Conservation (phyloP, 805 yeast species). For the Yamadazyma paraphyllophila region DNA sequence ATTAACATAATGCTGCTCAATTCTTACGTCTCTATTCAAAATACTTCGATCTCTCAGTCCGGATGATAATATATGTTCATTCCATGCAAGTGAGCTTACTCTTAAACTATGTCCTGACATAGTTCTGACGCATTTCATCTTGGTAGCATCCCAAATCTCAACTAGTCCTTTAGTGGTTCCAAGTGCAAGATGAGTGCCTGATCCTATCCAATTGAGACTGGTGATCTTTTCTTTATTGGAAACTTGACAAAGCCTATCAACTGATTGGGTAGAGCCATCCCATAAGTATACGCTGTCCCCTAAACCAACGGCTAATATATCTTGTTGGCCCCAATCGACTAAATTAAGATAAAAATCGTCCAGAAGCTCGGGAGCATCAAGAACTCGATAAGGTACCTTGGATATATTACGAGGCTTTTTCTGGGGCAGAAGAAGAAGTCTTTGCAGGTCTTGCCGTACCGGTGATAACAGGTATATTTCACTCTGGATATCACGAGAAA, state of each 20-base stretch:
- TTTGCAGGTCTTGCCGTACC: slow-evolving; percentile 84
- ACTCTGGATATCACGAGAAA: slow-evolving; percentile 62
- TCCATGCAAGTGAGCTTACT: slow-evolving; percentile 91
- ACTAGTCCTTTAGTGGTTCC: slow-evolving; percentile 87
- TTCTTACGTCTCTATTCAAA: slow-evolving; percentile 87
- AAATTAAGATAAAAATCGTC: slow-evolving; percentile 92
- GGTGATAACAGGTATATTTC: slow-evolving; percentile 82
- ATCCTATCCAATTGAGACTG: slow-evolving; percentile 87
- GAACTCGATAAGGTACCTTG: slow-evolving; percentile 85
- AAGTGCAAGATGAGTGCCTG: slow-evolving; percentile 91
- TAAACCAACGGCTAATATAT: slow-evolving; percentile 84
- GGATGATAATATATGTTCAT: slow-evolving; percentile 79
- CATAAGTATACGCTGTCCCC: slow-evolving; percentile 87
- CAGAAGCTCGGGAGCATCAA: slow-evolving; percentile 93
- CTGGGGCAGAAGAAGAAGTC: slow-evolving; percentile 74
- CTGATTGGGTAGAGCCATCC: slow-evolving; percentile 84
- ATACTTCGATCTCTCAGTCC: slow-evolving; percentile 87
- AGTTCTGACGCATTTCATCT: slow-evolving; percentile 77
- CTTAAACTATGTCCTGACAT: slow-evolving; percentile 89
- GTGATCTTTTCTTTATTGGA: slow-evolving; percentile 66
- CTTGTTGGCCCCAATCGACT: slow-evolving; percentile 94
- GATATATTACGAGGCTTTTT: slow-evolving; percentile 75
- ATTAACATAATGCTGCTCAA: slow-evolving; percentile 75
- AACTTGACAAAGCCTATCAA: slow-evolving; percentile 74
- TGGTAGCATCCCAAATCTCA: slow-evolving; percentile 91